Conservation (phyloP, 495 filamentous ascomycete genomes). For the Trichodelitschia bisporula region DNA sequence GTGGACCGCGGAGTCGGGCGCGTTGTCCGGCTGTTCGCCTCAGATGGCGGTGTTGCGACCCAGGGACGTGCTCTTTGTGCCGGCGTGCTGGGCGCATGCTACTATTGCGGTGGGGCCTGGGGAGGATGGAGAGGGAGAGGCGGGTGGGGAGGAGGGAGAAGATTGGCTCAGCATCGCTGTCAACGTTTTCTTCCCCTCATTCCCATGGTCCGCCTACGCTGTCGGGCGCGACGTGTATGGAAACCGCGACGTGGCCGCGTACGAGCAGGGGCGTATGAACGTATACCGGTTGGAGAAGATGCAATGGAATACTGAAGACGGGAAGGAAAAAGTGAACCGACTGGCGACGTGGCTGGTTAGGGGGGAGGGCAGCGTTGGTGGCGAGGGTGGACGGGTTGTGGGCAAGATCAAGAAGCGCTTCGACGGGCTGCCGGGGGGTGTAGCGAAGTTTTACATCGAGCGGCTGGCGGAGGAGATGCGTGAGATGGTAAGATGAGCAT, state of each 20-base stretch:
- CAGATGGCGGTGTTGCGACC: slow-evolving; percentile 37
- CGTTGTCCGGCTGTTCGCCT: slow-evolving; percentile 37
- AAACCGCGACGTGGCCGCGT: slow-evolving; percentile 63
- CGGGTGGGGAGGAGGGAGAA: neutral
- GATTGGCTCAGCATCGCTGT: slow-evolving; percentile 37
- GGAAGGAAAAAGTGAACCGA: neutral
- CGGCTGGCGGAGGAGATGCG: slow-evolving; percentile 47
- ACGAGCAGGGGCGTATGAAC: slow-evolving; percentile 56
- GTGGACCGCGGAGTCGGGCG: slow-evolving; percentile 26
- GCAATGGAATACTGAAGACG: neutral
- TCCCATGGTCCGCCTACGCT: slow-evolving; percentile 38
- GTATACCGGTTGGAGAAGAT: slow-evolving; percentile 17
- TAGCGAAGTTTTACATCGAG: slow-evolving; percentile 48
- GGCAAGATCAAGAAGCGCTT: slow-evolving; percentile 43
- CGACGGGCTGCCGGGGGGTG: slow-evolving; percentile 35
- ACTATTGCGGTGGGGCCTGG: slow-evolving; percentile 18
- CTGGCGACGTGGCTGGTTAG: neutral
- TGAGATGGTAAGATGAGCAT: neutral
- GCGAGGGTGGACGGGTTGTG: slow-evolving; percentile 21
- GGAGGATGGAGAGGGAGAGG: slow-evolving; percentile 20
- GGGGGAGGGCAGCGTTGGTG: neutral
- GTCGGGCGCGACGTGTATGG: slow-evolving; percentile 66
- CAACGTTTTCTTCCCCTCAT: slow-evolving; percentile 63
- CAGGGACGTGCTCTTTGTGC: slow-evolving; percentile 60
- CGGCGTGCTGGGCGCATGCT: slow-evolving; percentile 67